phyloP scores from a whole-genome alignment of 164 flowering plant genomes.

The Liriodendron chinense region DNA sequence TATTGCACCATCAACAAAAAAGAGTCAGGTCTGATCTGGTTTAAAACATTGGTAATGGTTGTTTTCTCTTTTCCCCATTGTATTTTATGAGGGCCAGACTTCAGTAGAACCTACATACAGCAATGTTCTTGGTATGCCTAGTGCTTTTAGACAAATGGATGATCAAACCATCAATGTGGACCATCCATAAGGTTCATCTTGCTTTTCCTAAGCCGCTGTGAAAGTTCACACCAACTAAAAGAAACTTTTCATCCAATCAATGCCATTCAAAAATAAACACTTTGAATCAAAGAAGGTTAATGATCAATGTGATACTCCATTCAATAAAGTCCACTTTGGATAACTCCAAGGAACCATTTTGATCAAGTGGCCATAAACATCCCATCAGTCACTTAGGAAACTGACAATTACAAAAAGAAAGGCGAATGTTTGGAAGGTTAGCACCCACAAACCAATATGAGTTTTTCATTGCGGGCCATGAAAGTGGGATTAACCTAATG shows the following conservation, averaged over 20 bases:
- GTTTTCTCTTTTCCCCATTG: too few species aligned
- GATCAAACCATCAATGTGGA: neutral
- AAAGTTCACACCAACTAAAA: neutral
- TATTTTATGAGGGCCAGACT: too few species aligned
- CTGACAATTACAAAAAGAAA: too few species aligned
- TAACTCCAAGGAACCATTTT: neutral
- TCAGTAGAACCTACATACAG: too few species aligned
- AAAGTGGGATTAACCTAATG: neutral
- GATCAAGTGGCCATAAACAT: neutral
- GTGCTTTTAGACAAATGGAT: neutral
- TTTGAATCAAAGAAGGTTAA: too few species aligned
- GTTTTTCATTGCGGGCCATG: neutral
- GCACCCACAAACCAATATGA: neutral
- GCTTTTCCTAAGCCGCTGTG: neutral
- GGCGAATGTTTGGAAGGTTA: too few species aligned
- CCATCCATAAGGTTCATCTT: neutral
- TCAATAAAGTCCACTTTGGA: neutral
- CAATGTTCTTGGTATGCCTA: neutral
- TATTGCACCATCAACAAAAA: too few species aligned
- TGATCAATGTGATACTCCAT: neutral
- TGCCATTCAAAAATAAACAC: neutral
- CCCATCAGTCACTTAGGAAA: neutral
- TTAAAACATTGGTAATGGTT: too few species aligned
- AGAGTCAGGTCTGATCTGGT: too few species aligned
- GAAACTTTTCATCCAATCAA: neutral